These are phyloP conservation scores for Cyclotella kingstonii DNA, from an alignment of 108 stramenopile genomes.

Conservation along the genomic window DNA sequence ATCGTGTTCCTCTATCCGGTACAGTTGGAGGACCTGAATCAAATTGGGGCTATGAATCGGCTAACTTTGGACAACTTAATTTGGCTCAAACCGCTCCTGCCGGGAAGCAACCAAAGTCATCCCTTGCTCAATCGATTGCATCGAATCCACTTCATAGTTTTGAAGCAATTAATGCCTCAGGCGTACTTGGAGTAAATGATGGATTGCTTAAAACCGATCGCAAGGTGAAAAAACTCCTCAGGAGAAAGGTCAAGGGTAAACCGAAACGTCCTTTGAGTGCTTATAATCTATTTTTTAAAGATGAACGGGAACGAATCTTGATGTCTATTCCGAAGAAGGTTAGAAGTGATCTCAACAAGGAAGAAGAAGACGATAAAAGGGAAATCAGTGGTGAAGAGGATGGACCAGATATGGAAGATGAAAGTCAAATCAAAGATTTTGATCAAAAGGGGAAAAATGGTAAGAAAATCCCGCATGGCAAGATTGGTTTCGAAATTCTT, in stretches of 20 bases:
- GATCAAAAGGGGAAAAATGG: slow-evolving; percentile 15
- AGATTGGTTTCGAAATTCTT: slow-evolving; percentile 77
- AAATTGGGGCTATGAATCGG: no score
- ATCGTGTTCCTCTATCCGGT: no score
- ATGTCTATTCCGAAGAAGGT: slow-evolving; percentile 17
- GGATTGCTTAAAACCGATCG: slow-evolving; percentile 3
- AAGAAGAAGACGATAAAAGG: neutral
- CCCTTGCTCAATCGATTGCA: no score
- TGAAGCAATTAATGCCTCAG: no score
- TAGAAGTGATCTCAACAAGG: no score
- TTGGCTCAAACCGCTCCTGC: no score
- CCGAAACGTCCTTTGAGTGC: slow-evolving; percentile 68
- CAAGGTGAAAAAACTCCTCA: slow-evolving; percentile 25
- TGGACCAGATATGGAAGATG: neutral
- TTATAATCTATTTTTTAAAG: slow-evolving; percentile 44
- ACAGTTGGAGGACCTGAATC: no score
- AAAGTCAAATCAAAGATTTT: slow-evolving; percentile 25
- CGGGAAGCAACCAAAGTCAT: no score
- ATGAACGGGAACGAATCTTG: slow-evolving; percentile 24
- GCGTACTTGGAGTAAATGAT: no score
- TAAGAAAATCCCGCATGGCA: slow-evolving; percentile 56
- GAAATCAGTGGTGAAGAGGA: slow-evolving; percentile 20
- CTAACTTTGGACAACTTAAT: no score
- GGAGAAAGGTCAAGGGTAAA: slow-evolving; percentile 53
- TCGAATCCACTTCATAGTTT: no score